A percentile compares a stretch with the other conserved stretches of the same genome.
Evolutionary conservation across 1,139 yeast genomes (phyloP).

Genomic region (Magnusiomyces fungicola): DNA sequence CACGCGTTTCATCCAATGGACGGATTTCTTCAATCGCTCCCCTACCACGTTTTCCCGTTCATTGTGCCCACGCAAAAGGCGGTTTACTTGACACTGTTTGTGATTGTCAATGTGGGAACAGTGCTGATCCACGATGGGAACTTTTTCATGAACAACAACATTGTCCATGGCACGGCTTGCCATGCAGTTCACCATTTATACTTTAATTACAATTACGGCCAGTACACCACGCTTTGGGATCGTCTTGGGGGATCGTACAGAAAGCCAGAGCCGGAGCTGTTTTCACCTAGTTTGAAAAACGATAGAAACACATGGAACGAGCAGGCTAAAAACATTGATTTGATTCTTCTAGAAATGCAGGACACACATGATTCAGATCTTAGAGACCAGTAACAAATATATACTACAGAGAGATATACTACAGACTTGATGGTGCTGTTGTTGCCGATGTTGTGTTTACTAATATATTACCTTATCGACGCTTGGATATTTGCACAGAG

Average conservation of each 20-base stretch:
- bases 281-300: constrained; percentile 54
- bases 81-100: constrained; percentile 69
- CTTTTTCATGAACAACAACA: constrained; percentile 85
- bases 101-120: constrained; percentile 95
- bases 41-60: constrained; percentile 88
- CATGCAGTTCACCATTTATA: constrained; percentile 95
- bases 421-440: too few species aligned
- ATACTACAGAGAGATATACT: too few species aligned
- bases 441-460: too few species aligned
- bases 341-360: constrained; percentile 66
- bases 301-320: constrained; percentile 60
- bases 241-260: constrained; percentile 90
- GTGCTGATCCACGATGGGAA: constrained; percentile 98
- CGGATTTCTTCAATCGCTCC: constrained; percentile 86
- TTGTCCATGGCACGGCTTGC: constrained; percentile 95
- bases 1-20: constrained; percentile 99
- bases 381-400: too few species aligned
- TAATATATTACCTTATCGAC: too few species aligned
- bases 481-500: too few species aligned
- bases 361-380: too few species aligned
- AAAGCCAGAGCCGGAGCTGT: constrained; percentile 80
- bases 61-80: constrained; percentile 87
- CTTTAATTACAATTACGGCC: constrained; percentile 96
- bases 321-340: constrained; percentile 72
- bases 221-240: constrained; percentile 96